These are phyloP conservation scores for Suillus paluster DNA, from an alignment of 768 basidiomycete species.

Conservation along the genomic window DNA sequence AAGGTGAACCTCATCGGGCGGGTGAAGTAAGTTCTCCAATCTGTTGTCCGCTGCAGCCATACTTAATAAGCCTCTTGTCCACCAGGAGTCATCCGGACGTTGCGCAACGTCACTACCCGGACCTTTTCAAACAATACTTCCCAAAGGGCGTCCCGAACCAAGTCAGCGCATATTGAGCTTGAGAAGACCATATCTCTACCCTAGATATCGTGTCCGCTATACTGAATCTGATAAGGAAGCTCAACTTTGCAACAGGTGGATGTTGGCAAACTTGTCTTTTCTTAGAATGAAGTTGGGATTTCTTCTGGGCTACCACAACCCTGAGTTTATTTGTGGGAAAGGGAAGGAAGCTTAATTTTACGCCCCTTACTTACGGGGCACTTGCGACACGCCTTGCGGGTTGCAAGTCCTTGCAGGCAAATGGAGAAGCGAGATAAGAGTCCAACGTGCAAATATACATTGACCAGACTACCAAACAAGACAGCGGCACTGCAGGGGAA, in stretches of 20 bases:
- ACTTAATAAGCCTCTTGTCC: not conserved
- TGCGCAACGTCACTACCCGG: slow-evolving; percentile 75
- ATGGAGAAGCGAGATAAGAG: not conserved
- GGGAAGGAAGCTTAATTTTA: not conserved
- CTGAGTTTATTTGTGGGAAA: not conserved
- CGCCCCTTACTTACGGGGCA: not conserved
- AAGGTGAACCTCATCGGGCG: slow-evolving; percentile 76
- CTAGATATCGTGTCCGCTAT: not conserved
- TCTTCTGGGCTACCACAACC: not conserved
- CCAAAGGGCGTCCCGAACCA: slow-evolving; percentile 61
- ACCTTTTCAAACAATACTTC: slow-evolving; percentile 70
- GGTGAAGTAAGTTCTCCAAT: slow-evolving; percentile 60
- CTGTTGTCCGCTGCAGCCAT: not conserved
- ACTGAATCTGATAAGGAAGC: not conserved
- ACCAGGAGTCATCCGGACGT: slow-evolving; percentile 88
- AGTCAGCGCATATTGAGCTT: slow-evolving; percentile 49
- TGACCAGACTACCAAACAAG: slow-evolving; percentile 18
- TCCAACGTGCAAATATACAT: slow-evolving; percentile 20
- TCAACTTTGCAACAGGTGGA: not conserved
- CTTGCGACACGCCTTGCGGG: not conserved
- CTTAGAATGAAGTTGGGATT: not conserved
- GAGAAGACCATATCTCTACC: not conserved
- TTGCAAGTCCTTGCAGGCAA: not conserved
- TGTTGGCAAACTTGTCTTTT: too few species aligned
- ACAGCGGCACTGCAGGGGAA: slow-evolving; percentile 25